phyloP scores from a whole-genome alignment of 805 yeast genomes.

The Clavispora carvajalis region DNA sequence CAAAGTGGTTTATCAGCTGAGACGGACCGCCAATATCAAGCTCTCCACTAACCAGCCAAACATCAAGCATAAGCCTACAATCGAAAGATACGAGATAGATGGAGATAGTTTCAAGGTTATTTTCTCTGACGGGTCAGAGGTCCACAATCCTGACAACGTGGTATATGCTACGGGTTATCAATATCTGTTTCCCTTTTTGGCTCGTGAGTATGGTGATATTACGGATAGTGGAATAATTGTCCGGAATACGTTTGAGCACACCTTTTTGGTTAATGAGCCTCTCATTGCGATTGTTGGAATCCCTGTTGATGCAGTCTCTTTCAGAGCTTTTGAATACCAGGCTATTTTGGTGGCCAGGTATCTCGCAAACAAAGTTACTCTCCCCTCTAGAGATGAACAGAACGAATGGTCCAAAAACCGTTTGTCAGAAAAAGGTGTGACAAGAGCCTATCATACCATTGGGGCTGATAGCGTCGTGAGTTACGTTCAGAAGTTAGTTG shows the following conservation, averaged over 20 bases:
- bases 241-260: slow-evolving; percentile 53
- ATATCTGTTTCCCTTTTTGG: slow-evolving; percentile 58
- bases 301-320: slow-evolving; percentile 58
- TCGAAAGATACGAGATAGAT: slow-evolving; percentile 17
- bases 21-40: slow-evolving; percentile 14
- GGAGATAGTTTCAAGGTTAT: slow-evolving; percentile 31
- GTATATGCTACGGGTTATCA: slow-evolving; percentile 75
- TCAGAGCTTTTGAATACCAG: slow-evolving; percentile 57
- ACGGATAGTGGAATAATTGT: slow-evolving; percentile 32
- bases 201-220: slow-evolving; percentile 37
- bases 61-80: slow-evolving; percentile 21
- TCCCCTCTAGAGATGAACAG: slow-evolving; percentile 50
- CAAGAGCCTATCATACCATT: slow-evolving; percentile 41
- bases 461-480: slow-evolving; percentile 26
- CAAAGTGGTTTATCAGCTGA: slow-evolving; percentile 23
- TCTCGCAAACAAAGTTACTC: slow-evolving; percentile 47
- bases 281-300: slow-evolving; percentile 59
- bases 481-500: slow-evolving; percentile 18
- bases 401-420: slow-evolving; percentile 34
- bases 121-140: slow-evolving; percentile 44
- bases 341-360: slow-evolving; percentile 61
- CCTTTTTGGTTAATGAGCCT: slow-evolving; percentile 55
- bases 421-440: slow-evolving; percentile 36
- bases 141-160: slow-evolving; percentile 48
- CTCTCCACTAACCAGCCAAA: slow-evolving; percentile 9